Evolutionary conservation across 73 alveolate genomes (phyloP), one percentile per base, ranked within the genome.

Genomic region (Strombidium stylifer): DNA sequence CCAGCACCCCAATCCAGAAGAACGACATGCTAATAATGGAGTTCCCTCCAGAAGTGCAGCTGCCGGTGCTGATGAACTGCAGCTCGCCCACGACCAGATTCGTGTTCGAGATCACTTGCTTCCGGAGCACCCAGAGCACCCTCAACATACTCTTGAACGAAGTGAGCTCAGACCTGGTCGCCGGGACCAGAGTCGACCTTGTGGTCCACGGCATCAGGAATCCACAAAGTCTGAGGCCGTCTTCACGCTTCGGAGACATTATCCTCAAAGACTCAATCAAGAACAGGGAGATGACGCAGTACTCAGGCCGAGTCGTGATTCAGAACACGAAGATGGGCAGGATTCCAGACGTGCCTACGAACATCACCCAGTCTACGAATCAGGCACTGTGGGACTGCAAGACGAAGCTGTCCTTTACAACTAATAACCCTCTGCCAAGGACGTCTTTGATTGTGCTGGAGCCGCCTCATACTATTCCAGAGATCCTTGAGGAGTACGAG

Each of bases 41-140:
- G 10, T 67, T 67, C 40, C 81, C 81, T 16, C 15, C 69, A 11
- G 81, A 67, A 51, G 34, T 49, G 0, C 14, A 15, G 24, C 59
- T 67, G 24, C 81, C 81, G 15, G 54, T 32, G 28, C 41, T 24
- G 12, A 42, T 60, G 18, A 1, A 4, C 3, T 60, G 81, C 45
- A 7, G 36, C 16, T 39, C 21, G 7, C 51, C 30, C 27, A 8
- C 20, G 15, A 1, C 68, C 2, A 41, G 3, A 19, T 10, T 11
- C 14, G 27, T 6, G n/a, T 0, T n/a, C 5, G 28, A 27, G 27
- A n/a, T 67, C 7, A 3, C 40, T 16, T 67, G 81, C 69, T 44
- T 41, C 4, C 28, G 35, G 31, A 12, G 18, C 1, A 27, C 37
- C 23, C n/a, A 25, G 3, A 12, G 19, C 15, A 26, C 18, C 0